These are phyloP conservation scores for Colletotrichum sp. DNA, from an alignment of 2,329 filamentous ascomycete species.

Conservation along the genomic window DNA sequence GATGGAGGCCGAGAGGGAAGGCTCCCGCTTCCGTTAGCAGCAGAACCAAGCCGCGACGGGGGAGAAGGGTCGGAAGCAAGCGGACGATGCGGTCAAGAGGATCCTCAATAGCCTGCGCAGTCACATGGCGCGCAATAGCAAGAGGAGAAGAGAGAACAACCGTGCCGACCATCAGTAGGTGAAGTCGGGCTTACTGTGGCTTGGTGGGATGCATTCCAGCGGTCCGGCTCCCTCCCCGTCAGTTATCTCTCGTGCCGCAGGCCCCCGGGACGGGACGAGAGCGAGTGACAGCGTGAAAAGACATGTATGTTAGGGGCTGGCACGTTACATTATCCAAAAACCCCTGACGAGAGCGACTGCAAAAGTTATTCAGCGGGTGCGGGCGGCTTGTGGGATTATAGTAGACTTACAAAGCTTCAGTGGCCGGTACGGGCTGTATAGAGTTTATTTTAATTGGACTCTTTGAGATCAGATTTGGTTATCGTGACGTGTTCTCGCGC, in stretches of 20 bases:
- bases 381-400: background rate
- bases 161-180: background rate
- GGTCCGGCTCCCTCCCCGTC: background rate
- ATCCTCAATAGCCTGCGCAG: background rate
- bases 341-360: background rate
- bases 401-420: conserved; percentile 6
- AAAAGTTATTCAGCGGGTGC: background rate
- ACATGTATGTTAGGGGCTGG: background rate
- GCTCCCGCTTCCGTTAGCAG: conserved; percentile 50
- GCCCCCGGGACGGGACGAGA: background rate
- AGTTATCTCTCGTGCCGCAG: background rate
- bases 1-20: conserved; percentile 66
- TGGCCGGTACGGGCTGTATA: background rate
- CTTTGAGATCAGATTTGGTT: background rate
- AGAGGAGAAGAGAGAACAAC: background rate
- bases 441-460: conserved; percentile 4
- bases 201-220: background rate
- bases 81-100: background rate
- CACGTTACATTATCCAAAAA: background rate
- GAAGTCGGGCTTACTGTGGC: background rate
- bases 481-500: background rate
- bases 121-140: background rate
- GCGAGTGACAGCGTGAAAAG: background rate
- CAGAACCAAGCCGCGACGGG: background rate
- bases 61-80: background rate